phyloP scores from a whole-genome alignment of 352 stramenopile species.

The Globisporangium ultimum region DNA sequence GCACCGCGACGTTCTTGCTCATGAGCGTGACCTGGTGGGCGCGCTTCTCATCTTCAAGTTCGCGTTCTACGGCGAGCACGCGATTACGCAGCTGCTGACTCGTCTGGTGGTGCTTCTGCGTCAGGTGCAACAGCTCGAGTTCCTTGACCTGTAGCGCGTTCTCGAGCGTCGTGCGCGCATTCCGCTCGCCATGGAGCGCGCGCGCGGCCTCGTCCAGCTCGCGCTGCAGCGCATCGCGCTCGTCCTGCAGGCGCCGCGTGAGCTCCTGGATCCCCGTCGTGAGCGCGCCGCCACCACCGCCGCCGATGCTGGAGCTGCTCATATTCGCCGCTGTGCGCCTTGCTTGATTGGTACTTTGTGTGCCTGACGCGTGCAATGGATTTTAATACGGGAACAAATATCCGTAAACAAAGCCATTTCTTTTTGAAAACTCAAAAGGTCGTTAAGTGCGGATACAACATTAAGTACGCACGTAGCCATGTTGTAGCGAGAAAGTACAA shows the following conservation, averaged over 20 bases:
- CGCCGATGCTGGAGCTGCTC: background rate
- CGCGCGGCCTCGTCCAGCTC: slow-evolving; percentile 52
- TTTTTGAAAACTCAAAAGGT: too few relatives aligned
- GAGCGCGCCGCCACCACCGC: slow-evolving; percentile 4
- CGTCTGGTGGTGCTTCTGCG: slow-evolving; percentile 51
- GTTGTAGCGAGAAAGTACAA: too few relatives aligned
- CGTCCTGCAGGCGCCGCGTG: slow-evolving; percentile 57
- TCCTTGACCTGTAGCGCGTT: slow-evolving; percentile 64
- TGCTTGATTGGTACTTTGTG: too few relatives aligned
- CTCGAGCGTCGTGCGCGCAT: slow-evolving; percentile 34
- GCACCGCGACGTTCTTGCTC: slow-evolving; percentile 40
- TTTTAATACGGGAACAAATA: too few relatives aligned
- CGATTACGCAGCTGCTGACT: slow-evolving; percentile 48
- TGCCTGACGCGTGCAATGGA: too few relatives aligned
- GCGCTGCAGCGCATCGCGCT: slow-evolving; percentile 44
- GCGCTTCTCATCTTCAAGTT: slow-evolving; percentile 54
- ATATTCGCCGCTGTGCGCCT: too few relatives aligned
- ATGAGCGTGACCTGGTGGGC: slow-evolving; percentile 53
- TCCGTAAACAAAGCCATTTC: too few relatives aligned
- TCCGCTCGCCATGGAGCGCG: slow-evolving; percentile 37
- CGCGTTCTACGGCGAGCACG: slow-evolving; percentile 45
- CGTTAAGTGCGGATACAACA: too few relatives aligned
- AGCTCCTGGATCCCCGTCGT: slow-evolving; percentile 41
- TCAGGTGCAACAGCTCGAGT: slow-evolving; percentile 62
- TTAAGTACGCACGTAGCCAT: too few relatives aligned